phyloP scores from a whole-genome alignment of 2,329 filamentous ascomycete species.

The Thelonectria rubi region DNA sequence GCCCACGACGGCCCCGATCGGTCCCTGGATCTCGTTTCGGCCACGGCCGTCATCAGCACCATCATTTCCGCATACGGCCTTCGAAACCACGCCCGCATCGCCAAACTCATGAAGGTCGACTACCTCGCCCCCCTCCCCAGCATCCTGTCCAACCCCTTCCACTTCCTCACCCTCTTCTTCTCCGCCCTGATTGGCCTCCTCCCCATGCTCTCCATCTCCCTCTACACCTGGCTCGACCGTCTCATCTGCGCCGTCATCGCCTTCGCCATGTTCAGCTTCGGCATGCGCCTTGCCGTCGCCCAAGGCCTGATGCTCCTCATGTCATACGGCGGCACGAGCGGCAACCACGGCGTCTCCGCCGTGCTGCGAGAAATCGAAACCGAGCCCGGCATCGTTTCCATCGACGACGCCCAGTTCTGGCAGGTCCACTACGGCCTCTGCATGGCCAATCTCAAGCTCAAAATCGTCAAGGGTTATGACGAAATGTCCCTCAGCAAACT shows the following conservation, averaged over 20 bases:
- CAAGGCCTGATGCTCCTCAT: conserved; percentile 96
- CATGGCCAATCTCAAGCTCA: conserved; percentile 91
- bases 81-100: conserved; percentile 91
- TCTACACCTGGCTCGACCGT: conserved; percentile 85
- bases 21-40: conserved; percentile 81
- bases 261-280: conserved; percentile 86
- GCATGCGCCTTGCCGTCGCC: conserved; percentile 82
- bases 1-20: conserved; percentile 73
- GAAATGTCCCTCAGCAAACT: conserved; percentile 78
- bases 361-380: conserved; percentile 87
- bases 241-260: conserved; percentile 84
- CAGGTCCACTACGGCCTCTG: conserved; percentile 97
- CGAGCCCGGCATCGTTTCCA: conserved; percentile 76
- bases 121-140: conserved; percentile 84
- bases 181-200: conserved; percentile 82
- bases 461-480: conserved; percentile 69
- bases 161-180: conserved; percentile 92
- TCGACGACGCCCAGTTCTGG: conserved; percentile 97
- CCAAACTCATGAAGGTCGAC: conserved; percentile 87
- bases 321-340: conserved; percentile 69
- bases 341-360: conserved; percentile 66
- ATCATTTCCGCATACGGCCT: conserved; percentile 86
- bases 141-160: conserved; percentile 92
- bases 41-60: conserved; percentile 84
- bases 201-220: conserved; percentile 81